phyloP scores from a whole-genome alignment of 129 eudicot species.

The Logfia minima region DNA sequence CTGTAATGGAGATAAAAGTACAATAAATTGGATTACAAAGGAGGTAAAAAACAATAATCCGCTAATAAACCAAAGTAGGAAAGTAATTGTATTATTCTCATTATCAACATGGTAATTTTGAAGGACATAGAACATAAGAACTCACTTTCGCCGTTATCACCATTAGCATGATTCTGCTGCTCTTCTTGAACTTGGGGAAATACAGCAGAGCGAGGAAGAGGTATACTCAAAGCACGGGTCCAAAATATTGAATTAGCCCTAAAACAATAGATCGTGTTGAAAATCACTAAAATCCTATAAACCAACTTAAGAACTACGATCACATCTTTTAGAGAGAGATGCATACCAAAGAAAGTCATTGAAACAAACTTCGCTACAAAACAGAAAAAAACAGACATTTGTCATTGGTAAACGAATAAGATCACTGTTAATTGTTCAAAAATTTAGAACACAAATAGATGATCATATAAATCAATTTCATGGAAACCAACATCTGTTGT shows the following conservation, averaged over 20 bases:
- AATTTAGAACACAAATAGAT: neutral
- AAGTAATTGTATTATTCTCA: no score
- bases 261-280: neutral
- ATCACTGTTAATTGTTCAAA: neutral
- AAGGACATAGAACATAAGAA: neutral
- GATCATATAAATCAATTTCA: neutral
- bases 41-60: no score
- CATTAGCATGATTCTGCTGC: conserved; percentile 31
- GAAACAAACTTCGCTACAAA: conserved; percentile 74
- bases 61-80: no score
- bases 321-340: conserved; percentile 16
- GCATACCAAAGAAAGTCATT: conserved; percentile 86
- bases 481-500: conserved; percentile 12
- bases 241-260: conserved; percentile 99
- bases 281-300: neutral
- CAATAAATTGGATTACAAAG: neutral
- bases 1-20: conserved; percentile 34
- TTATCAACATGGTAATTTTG: conserved; percentile 8
- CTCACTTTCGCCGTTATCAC: conserved; percentile 45
- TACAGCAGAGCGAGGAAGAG: conserved; percentile 68
- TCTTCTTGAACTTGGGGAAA: conserved; percentile 55
- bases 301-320: neutral
- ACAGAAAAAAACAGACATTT: conserved; percentile 14
- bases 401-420: conserved; percentile 9
- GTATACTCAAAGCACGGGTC: conserved; percentile 98